Evolutionary conservation across 2,329 filamentous ascomycete genomes (phyloP).

Genomic region (Clonostachys solani): DNA sequence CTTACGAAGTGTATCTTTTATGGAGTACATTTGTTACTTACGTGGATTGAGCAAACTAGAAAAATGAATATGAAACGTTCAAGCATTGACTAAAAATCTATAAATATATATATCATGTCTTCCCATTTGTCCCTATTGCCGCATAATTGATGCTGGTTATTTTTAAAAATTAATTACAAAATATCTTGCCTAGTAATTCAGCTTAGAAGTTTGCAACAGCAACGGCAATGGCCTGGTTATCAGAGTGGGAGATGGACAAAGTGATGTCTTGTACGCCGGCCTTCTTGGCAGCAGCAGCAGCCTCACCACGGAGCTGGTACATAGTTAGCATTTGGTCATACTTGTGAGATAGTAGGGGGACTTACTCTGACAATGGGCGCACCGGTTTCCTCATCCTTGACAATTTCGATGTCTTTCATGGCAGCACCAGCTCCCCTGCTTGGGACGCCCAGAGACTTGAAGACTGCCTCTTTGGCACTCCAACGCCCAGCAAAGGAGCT

Average conservation of each 20-base stretch:
- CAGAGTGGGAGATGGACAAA: conserved; percentile 94
- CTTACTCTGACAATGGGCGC: conserved; percentile 83
- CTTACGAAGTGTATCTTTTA: too few relatives aligned
- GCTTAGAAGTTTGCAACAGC: conserved; percentile 75
- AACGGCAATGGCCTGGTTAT: conserved; percentile 90
- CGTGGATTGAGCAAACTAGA: too few relatives aligned
- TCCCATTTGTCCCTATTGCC: too few relatives aligned
- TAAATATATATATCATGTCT: too few relatives aligned
- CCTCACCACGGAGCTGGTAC: conserved; percentile 76
- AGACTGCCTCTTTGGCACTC: conserved; percentile 98
- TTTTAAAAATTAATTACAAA: neutral
- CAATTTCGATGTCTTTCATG: conserved; percentile 92
- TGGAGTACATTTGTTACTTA: too few relatives aligned
- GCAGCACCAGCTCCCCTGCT: conserved; percentile 86
- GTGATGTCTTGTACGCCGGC: conserved; percentile 84
- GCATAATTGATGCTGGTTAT: too few relatives aligned
- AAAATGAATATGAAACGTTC: too few relatives aligned
- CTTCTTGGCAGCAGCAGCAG: conserved; percentile 76
- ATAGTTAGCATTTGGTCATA: conserved; percentile 27
- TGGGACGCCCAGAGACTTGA: conserved; percentile 88
- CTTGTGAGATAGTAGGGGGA: conserved; percentile 4
- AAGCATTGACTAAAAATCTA: too few relatives aligned
- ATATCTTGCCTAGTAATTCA: neutral
- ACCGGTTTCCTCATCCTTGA: conserved; percentile 73
- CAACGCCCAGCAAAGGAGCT: conserved; percentile 93